Evolutionary conservation across 1,139 yeast genomes (phyloP), one percentile per base, ranked within the genome.

Genomic region (Nakaseomyces sp.): DNA sequence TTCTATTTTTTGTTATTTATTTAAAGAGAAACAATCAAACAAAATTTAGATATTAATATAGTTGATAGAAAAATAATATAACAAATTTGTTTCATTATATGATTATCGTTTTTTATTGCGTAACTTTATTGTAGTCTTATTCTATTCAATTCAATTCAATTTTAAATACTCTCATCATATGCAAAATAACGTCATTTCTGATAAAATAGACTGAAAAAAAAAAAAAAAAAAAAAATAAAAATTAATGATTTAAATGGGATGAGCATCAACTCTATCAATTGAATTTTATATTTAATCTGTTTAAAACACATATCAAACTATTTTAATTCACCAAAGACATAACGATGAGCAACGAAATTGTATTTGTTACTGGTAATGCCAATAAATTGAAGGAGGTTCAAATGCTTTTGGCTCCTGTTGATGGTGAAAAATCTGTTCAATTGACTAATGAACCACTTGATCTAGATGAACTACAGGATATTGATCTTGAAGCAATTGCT

Each of bases 381-480:
- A 87, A 89, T 67, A 91, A 91, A 64, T 72, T 89, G 49, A 76
- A 74, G 53, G 98, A 91, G 63, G 94, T 89, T 25, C 73, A 80
- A 49, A 79, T 82, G 46, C 83, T 91, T 45, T 74, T 91, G 20
- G 63, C 62, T 12, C 58, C 62, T 10, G 57, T 55, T 10, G 68
- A 56, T 7, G 43, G 60, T 3, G 50, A 63, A 10, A 59, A 55
- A 13, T 76, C 76, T 5, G 77, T 66, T 57, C 63, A 65, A 26
- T 73, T 84, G 49, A 68, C 70, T 37, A 86, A 83, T 61, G 65
- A 74, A 51, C 70, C 80, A 16, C 63, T 91, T 31, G 97, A 91
- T 59, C 69, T 91, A 26, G 93, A 81, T 45, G 99, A 93, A 66
- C 66, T 91, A 41, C 99, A 93, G 68, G 98, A 96, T 26, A 68